Base-by-base conservation (phyloP, 75 land plant species). In the Larix kaempferi region DNA sequence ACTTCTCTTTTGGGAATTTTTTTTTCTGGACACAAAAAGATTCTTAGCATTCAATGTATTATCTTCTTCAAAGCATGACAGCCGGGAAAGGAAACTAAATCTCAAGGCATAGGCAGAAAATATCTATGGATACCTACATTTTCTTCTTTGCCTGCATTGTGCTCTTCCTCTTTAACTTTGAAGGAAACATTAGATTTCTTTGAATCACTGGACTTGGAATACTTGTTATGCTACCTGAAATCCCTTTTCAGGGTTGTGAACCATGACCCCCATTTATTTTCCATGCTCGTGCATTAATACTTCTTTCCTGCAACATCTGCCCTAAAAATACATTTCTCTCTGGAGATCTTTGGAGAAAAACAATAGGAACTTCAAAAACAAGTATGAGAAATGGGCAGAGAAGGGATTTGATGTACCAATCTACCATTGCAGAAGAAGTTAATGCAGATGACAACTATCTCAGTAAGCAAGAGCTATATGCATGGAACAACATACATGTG, bases 211-310 rank as follows among this genome's bases (percentile, higher is more conserved):
- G 80, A 69, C 52, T 85, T 81, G 19, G 56, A 44, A 12, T 86
- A 87, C 78, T 90, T 92, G 71, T 90, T 83, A 4, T 91, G 89
- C 64, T 93, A 95, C 77, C 98, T 83, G 78, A 95, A 93, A n/a
- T 91, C 98, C 77, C 93, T 95, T n/a, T n/a, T n/a, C 57, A 95
- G 92, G 8, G 92, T 95, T 64, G 90, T 88, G 73, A 95, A 79
- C 98, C 98, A 95, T 21, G 93, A 91, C 55, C 80, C 77, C 17
- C 92, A 86, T 56, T 90, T 92, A 69, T 84, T 89, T 57, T 80
- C 86, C 86, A 84, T 83, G 6, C 67, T 15, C 7, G 16, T 69
- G 29, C 60, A 74, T 27, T 2, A 26, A 26, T 55, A 25, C 13
- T 26, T 25, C 29, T 52, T 54, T 14, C 26, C 74, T 39, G 25